These are phyloP conservation scores for Globisporangium paroecandrum DNA, from an alignment of 352 stramenopile species.

Conservation along the genomic window DNA sequence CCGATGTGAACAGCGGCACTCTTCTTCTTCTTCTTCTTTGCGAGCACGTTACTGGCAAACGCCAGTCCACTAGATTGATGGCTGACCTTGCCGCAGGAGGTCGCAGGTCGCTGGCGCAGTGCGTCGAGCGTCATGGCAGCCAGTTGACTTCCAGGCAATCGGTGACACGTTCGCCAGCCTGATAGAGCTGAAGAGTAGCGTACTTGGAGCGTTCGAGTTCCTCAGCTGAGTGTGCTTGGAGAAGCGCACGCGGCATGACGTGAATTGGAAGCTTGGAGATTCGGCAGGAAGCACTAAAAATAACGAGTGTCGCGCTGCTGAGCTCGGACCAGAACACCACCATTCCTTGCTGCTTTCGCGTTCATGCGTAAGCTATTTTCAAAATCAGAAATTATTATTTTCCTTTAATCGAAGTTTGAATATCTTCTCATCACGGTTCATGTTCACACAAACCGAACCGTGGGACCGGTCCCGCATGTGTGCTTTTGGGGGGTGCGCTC, in stretches of 20 bases:
- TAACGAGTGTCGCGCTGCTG: too few relatives aligned
- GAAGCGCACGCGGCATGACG: too few relatives aligned
- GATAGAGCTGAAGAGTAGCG: background rate
- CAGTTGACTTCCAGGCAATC: background rate
- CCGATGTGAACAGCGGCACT: background rate
- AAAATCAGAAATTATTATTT: background rate
- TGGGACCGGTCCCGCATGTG: background rate
- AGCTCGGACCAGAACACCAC: too few relatives aligned
- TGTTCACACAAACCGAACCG: background rate
- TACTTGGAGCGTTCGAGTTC: too few relatives aligned
- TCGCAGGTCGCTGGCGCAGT: conserved; percentile 13
- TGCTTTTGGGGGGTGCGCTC: background rate
- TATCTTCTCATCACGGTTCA: background rate
- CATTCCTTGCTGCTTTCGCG: too few relatives aligned
- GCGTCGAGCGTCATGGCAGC: conserved; percentile 33
- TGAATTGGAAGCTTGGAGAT: too few relatives aligned
- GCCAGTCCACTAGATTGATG: background rate
- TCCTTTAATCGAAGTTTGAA: background rate
- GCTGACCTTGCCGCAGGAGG: conserved; percentile 8
- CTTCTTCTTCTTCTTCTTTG: conserved; percentile 7
- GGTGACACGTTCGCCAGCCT: background rate
- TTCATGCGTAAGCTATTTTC: background rate
- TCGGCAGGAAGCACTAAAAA: too few relatives aligned
- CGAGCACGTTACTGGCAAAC: background rate
- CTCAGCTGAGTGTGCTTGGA: too few relatives aligned